Conservation (phyloP, 1,284 basidiomycete species). For the Apiotrichum veenhuisii region DNA sequence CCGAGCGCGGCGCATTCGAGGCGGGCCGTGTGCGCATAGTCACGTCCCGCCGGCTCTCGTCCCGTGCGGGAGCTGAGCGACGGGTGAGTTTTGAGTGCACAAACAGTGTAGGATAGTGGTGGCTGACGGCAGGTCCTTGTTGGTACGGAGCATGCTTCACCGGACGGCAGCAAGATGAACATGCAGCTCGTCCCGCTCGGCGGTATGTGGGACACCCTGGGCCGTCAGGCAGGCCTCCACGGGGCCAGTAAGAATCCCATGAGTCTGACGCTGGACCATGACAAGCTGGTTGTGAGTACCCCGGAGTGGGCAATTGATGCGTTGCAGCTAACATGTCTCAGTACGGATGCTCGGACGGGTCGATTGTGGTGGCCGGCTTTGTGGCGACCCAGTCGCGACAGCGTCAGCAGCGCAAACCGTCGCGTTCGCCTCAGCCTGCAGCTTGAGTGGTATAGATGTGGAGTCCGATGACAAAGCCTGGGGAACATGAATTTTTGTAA, state of each 20-base stretch:
- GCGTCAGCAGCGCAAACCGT: background rate
- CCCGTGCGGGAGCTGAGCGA: constrained; percentile 44
- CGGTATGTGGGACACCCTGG: constrained; percentile 29
- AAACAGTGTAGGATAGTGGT: no score
- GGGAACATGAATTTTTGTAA: no score
- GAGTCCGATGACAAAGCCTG: background rate
- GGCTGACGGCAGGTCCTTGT: constrained; percentile 13
- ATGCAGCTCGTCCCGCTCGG: constrained; percentile 26
- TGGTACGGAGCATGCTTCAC: constrained; percentile 6
- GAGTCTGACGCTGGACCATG: constrained; percentile 37
- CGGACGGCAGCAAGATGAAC: constrained; percentile 2
- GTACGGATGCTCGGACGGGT: constrained; percentile 41
- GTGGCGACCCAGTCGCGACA: constrained; percentile 6
- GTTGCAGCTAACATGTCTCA: constrained; percentile 12
- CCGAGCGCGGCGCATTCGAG: constrained; percentile 35
- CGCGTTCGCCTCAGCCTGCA: background rate
- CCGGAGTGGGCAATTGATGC: no score
- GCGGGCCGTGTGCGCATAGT: constrained; percentile 38
- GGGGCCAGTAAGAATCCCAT: constrained; percentile 37
- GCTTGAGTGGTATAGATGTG: no score
- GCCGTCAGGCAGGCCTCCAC: constrained; percentile 22
- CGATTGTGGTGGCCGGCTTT: constrained; percentile 34
- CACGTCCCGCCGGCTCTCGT: constrained; percentile 46
- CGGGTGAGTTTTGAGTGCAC: constrained; percentile 29
- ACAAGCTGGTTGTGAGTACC: constrained; percentile 38